Conservation (phyloP, 805 yeast species). For the Aciculoconidium aculeatum region DNA sequence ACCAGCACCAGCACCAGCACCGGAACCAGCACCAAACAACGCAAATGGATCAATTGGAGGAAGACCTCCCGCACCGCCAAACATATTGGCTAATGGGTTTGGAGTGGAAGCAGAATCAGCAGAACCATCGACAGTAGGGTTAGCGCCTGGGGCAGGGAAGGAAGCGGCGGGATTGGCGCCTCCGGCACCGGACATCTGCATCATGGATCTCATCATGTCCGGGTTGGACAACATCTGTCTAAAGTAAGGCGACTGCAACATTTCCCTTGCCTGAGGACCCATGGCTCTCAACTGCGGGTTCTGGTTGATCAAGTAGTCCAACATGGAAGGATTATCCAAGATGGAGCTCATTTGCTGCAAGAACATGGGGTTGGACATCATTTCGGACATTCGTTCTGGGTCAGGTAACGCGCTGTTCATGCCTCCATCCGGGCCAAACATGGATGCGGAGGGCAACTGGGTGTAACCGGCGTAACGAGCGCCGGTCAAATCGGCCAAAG, state of each 20-base stretch:
- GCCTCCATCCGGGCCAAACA: conserved; percentile 96
- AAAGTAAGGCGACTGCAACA: conserved; percentile 79
- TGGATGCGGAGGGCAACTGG: conserved; percentile 77
- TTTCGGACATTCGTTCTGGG: conserved; percentile 64
- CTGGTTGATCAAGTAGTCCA: conserved; percentile 73
- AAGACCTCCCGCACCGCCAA: conserved; percentile 9
- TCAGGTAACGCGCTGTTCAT: conserved; percentile 64
- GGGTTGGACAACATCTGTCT: conserved; percentile 73
- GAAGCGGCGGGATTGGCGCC: conserved; percentile 17
- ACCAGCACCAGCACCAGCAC: conserved; percentile 12
- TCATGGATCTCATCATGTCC: conserved; percentile 73
- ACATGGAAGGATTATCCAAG: conserved; percentile 83
- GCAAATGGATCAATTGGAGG: too few species aligned
- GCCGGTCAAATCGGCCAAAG: conserved; percentile 87
- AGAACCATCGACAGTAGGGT: conserved; percentile 26
- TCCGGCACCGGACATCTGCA: conserved; percentile 59
- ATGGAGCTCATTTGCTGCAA: conserved; percentile 78
- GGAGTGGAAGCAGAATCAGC: conserved; percentile 5
- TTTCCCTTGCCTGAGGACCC: conserved; percentile 86
- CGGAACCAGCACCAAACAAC: conserved; percentile 10
- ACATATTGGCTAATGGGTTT: too few species aligned
- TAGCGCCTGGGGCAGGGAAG: conserved; percentile 36
- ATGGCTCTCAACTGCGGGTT: conserved; percentile 78
- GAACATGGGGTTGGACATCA: conserved; percentile 78
- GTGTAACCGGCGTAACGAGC: conserved; percentile 94